Percentiles rank a stretch among this genome's conserved stretches.
Evolutionary conservation across 75 land plant species (phyloP).

Genomic region (Pinus albicaulis): DNA sequence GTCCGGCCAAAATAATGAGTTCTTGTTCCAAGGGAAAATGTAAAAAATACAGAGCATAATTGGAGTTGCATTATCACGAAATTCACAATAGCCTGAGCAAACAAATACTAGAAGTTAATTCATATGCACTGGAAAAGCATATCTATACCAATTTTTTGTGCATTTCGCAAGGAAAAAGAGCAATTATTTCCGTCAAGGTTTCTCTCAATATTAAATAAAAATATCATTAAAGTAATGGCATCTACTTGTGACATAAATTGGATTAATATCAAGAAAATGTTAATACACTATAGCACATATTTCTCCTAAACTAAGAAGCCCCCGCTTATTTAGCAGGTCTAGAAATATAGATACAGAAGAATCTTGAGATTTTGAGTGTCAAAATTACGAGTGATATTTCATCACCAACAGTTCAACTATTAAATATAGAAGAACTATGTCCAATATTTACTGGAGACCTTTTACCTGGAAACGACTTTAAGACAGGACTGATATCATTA

Average conservation of each 20-base stretch:
- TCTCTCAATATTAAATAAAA: not conserved
- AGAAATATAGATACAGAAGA: not conserved
- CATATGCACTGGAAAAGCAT: not conserved
- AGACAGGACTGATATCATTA: no score
- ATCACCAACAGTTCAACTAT: no score
- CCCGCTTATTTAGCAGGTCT: not conserved
- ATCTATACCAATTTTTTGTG: not conserved
- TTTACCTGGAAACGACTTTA: no score
- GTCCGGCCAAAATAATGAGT: slow-evolving; percentile 98
- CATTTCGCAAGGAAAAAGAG: not conserved
- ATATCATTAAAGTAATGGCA: not conserved
- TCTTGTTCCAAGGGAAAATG: slow-evolving; percentile 93
- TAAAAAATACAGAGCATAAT: slow-evolving; percentile 91
- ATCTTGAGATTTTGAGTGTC: not conserved
- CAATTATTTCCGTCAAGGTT: not conserved
- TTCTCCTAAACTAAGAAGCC: no score
- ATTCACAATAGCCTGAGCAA: slow-evolving; percentile 82
- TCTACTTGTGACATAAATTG: not conserved
- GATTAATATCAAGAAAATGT: not conserved
- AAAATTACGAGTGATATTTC: not conserved
- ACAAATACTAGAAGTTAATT: not conserved
- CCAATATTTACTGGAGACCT: no score
- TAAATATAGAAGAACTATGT: no score
- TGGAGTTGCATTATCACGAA: slow-evolving; percentile 91
- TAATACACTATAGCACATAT: no score